Evolutionary conservation across 2,329 filamentous ascomycete species (phyloP), one percentile per base, ranked within the genome.

Genomic region (Cladosporium halotolerans): DNA sequence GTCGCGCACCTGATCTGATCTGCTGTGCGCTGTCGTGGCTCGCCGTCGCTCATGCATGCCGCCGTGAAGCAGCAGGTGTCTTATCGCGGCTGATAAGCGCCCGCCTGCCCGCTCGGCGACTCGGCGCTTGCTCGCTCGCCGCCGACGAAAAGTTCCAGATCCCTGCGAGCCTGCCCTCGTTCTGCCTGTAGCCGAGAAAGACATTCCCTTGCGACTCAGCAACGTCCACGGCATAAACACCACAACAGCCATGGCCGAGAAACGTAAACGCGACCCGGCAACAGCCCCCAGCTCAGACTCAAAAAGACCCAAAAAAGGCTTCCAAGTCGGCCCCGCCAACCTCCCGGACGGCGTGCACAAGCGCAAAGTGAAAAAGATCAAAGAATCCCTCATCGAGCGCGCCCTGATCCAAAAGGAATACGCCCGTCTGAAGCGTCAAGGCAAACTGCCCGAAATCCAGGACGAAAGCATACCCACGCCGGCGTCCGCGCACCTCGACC

Each of bases 321-420:
- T 97, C 74, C 81, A 81, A 39, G 86, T 96, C 53, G 92, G 91
- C 0, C 91, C 92, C 31, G 86, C 86, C 36, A 95, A 96, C 69
- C 77, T 97, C 23, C 92, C 92, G 39, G 91, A 96, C 69, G 91
- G 92, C 52, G 85, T 86, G 18, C 89, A 93, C 79, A 82, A 83
- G 64, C 84, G 92, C 63, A 96, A 96, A 92, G 88, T 88, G 54
- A 83, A 88, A 70, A 92, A 92, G 71, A 93, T 96, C 66, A 97
- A 97, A 72, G 80, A 86, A 60, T 82, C 88, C 60, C 76, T 96
- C 53, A 96, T 97, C 63, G 83, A 90, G 70, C 95, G 93, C 70
- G 90, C 91, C 56, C 96, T 96, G 72, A 79, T 96, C 58, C 93
- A 92, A 73, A 95, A 96, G 71, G 82, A 87, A 40, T 96, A 96